Percentiles rank a stretch among this genome's conserved stretches.
phyloP scores from a whole-genome alignment of 768 basidiomycete species.

The Nevesoporus exiguus region DNA sequence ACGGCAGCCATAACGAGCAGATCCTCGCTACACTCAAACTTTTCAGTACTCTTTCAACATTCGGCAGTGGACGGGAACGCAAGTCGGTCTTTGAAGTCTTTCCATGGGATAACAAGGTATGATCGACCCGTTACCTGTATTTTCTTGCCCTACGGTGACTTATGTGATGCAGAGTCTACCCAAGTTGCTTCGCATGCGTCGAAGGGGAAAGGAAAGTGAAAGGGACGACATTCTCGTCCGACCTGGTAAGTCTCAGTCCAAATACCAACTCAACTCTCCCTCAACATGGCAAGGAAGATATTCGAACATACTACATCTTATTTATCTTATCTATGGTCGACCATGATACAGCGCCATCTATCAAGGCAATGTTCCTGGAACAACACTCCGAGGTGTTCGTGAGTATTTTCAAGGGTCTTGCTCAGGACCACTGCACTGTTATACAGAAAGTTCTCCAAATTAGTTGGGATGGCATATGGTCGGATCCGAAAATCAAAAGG shows the following conservation, averaged over 20 bases:
- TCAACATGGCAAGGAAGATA: slow-evolving; percentile 47
- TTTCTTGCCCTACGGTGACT: background rate
- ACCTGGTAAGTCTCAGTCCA: slow-evolving; percentile 47
- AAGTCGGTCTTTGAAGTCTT: slow-evolving; percentile 64
- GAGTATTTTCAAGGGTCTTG: slow-evolving; percentile 70
- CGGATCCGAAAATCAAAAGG: slow-evolving; percentile 66
- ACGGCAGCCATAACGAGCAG: slow-evolving; percentile 60
- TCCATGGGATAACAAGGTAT: slow-evolving; percentile 78
- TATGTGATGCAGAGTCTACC: slow-evolving; percentile 48
- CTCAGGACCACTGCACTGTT: slow-evolving; percentile 61
- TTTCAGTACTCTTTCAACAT: slow-evolving; percentile 56
- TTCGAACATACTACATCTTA: slow-evolving; percentile 70
- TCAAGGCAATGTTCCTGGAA: slow-evolving; percentile 67
- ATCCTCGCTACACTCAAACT: slow-evolving; percentile 65
- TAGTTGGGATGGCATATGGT: slow-evolving; percentile 77
- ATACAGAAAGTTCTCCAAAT: slow-evolving; percentile 64
- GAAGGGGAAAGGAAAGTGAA: slow-evolving; percentile 48
- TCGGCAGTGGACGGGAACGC: slow-evolving; percentile 63
- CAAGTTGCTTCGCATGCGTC: slow-evolving; percentile 67
- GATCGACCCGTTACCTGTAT: background rate
- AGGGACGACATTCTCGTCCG: slow-evolving; percentile 40
- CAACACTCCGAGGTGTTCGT: slow-evolving; percentile 63
- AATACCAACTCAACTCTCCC: background rate
- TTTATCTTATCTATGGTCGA: slow-evolving; percentile 74
- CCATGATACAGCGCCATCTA: slow-evolving; percentile 39